Conservation (phyloP, 805 yeast species). For the Teunomyces cretensis region DNA sequence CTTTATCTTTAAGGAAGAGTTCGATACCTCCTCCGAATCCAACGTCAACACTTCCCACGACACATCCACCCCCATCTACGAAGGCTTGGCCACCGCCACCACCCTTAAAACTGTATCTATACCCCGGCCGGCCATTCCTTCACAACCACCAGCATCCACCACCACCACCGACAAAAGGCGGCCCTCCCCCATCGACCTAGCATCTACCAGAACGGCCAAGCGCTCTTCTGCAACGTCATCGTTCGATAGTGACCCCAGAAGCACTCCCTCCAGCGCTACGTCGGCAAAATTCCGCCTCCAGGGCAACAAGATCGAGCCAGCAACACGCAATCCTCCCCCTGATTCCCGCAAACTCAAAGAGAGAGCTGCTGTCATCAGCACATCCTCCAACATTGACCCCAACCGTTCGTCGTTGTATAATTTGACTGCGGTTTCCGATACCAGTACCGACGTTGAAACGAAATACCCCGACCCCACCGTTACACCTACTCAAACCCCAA, state of each 20-base stretch:
- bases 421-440: constrained; percentile 13
- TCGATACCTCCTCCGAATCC: constrained; percentile 18
- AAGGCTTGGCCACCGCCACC: neutral
- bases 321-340: constrained; percentile 4
- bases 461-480: constrained; percentile 25
- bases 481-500: constrained; percentile 14
- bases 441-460: constrained; percentile 8
- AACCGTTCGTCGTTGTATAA: constrained; percentile 18
- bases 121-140: constrained; percentile 3
- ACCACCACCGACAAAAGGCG: constrained; percentile 6
- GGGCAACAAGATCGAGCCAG: constrained; percentile 12
- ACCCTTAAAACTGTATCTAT: constrained; percentile 3
- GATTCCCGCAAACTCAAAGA: constrained; percentile 6
- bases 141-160: constrained; percentile 4
- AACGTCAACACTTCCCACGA: constrained; percentile 4
- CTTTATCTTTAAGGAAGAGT: constrained; percentile 29
- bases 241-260: constrained; percentile 3
- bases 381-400: constrained; percentile 17
- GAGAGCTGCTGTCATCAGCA: constrained; percentile 15
- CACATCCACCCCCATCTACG: constrained; percentile 1
- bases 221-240: constrained; percentile 8
- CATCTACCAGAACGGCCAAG: constrained; percentile 4
- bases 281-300: constrained; percentile 9
- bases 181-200: constrained; percentile 5
- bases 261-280: constrained; percentile 7